Base-by-base conservation (phyloP, 2,329 filamentous ascomycete genomes). In the Sarocladium oryzae region DNA sequence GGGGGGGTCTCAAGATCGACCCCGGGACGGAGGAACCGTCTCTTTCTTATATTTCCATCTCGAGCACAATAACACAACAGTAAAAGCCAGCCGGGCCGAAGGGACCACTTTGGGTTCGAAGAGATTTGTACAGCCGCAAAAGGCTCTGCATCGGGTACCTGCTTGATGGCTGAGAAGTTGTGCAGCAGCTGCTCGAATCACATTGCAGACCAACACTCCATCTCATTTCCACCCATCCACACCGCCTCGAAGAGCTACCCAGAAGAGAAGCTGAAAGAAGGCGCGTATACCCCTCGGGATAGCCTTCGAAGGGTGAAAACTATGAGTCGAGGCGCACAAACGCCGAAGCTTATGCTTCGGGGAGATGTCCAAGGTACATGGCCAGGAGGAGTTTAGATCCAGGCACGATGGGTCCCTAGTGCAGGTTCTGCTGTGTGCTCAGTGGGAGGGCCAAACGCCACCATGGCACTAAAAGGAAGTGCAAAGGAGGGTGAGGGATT, bases 331-430 rank as follows among this genome's bases (percentile, higher is more conserved):
- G 40, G 15, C 26, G 43, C 15, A 48, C 43, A 21, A 11, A 9
- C 9, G n/a, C 15, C 9, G 33, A 48, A 48, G 26, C 43, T 48
- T 33, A 21, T 48, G 16, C n/a, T 6, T 16, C 43, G 26, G 26
- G 43, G 33, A 26, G 33, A 32, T 15, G 43, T 4, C 18, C 28
- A 18, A 8, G 10, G 4, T 32, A 26, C n/a, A 33, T 32, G 18
- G 10, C 46, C 46, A 24, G 32, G 33, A 49, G 21, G 10, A 37
- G 46, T 49, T 49, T 49, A 49, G 46, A 37, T 23, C 32, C 46
- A 49, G 46, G 46, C 16, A 49, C 46, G 46, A 49, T 48, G 43
- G 43, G 43, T 33, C 43, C 16, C 26, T n/a, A n/a, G n/a, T 26
- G 40, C 40, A 24, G 33, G 43, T n/a, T 48, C 43, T 26, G 26